Percentiles rank a stretch among this genome's conserved stretches.
Evolutionary conservation across 495 filamentous ascomycete genomes (phyloP).

Genomic region (Hypoxylon lienhwacheense): DNA sequence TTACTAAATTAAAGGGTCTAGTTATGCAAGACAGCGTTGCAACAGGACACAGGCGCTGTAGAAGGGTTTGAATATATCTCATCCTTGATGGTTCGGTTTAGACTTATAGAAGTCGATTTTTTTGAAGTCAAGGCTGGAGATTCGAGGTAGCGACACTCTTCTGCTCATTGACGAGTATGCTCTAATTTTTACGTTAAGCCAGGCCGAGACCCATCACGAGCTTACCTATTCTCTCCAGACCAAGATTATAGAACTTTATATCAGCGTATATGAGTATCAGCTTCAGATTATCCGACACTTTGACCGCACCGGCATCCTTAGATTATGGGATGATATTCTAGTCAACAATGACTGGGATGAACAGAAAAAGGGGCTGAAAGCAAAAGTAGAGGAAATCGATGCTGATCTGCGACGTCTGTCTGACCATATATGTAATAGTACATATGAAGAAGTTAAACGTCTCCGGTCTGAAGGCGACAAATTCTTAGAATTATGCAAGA

Average conservation of each 20-base stretch:
- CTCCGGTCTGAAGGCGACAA: not conserved
- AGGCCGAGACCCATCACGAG: not conserved
- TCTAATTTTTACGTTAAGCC: slow-evolving; percentile 3
- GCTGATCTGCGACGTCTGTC: not conserved
- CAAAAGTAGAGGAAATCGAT: slow-evolving; percentile 1
- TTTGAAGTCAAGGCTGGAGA: not conserved
- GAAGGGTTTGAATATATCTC: slow-evolving; percentile 12
- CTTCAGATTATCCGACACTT: slow-evolving; percentile 5
- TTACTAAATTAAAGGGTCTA: not conserved
- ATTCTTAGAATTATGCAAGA: not conserved
- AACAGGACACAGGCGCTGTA: slow-evolving; percentile 11
- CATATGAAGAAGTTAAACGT: not conserved
- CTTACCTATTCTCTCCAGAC: slow-evolving; percentile 4
- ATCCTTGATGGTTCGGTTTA: slow-evolving; percentile 8
- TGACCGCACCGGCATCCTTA: not conserved
- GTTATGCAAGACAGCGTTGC: not conserved
- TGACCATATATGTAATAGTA: not conserved
- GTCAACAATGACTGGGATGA: slow-evolving; percentile 11
- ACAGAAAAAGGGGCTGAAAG: not conserved
- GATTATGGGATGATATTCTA: not conserved
- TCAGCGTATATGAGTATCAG: slow-evolving; percentile 8
- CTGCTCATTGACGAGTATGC: not conserved
- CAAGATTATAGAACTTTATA: slow-evolving; percentile 13
- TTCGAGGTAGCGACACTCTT: not conserved
- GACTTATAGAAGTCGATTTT: not conserved